phyloP scores from a whole-genome alignment of 306 rosid species.

The Prunus mira region DNA sequence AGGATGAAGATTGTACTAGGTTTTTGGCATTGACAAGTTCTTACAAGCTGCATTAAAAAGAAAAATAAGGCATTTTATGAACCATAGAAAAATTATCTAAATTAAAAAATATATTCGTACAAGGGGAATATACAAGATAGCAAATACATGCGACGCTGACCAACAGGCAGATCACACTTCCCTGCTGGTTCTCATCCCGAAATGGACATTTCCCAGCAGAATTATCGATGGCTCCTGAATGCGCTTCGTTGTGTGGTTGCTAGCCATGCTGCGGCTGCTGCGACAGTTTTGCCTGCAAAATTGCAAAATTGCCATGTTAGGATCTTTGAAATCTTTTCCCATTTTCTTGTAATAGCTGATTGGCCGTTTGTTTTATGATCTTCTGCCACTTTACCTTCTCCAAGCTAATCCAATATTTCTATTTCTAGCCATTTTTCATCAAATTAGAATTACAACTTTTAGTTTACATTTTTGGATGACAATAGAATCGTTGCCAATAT shows the following conservation, averaged over 20 bases:
- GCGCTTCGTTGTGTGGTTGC: neutral
- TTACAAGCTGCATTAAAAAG: neutral
- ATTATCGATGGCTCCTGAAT: neutral
- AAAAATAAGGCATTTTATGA: too few species aligned
- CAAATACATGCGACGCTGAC: neutral
- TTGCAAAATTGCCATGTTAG: neutral
- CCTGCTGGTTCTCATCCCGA: neutral
- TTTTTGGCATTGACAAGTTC: neutral
- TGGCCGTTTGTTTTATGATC: too few species aligned
- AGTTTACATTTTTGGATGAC: neutral
- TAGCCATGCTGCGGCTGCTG: neutral
- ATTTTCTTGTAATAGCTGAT: too few species aligned
- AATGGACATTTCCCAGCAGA: neutral
- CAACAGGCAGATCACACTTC: neutral
- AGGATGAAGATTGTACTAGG: neutral
- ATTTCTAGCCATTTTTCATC: neutral
- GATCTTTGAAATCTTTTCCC: too few species aligned
- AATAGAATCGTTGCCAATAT: neutral
- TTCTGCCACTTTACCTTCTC: too few species aligned
- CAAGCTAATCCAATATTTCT: too few species aligned
- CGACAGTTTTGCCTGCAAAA: neutral
- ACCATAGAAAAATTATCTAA: too few species aligned
- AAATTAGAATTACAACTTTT: neutral
- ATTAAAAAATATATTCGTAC: too few species aligned
- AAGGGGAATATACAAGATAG: neutral